These are phyloP conservation scores for Solanum aculeatissimum DNA, from an alignment of 305 asterid species.

Conservation along the genomic window DNA sequence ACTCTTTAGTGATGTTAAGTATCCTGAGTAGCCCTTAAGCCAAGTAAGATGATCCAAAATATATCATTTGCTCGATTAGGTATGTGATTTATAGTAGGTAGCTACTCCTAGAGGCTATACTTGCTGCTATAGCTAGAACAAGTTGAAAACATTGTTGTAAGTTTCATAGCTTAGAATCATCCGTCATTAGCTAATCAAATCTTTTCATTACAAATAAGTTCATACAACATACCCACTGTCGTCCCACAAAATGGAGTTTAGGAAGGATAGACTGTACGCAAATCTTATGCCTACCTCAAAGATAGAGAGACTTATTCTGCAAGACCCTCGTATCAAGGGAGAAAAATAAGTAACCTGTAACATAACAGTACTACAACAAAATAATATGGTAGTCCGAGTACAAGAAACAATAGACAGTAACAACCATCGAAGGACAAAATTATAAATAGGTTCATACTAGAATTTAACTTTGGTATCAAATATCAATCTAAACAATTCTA, in stretches of 20 bases:
- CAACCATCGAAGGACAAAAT: neutral
- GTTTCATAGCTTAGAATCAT: neutral
- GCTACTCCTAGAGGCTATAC: neutral
- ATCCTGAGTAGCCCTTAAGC: neutral
- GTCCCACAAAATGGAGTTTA: neutral
- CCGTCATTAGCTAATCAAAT: neutral
- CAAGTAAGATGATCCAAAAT: neutral
- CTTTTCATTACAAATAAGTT: neutral
- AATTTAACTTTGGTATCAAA: neutral
- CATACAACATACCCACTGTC: neutral
- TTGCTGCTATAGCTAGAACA: neutral
- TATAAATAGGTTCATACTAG: neutral
- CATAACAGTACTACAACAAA: neutral
- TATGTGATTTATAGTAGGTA: neutral
- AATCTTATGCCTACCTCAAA: neutral
- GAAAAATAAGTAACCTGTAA: neutral
- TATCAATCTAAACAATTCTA: neutral
- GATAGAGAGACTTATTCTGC: neutral
- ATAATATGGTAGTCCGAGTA: too few relatives aligned
- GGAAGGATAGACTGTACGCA: neutral
- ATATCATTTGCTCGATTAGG: neutral
- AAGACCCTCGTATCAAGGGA: neutral
- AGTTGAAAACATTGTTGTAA: neutral
- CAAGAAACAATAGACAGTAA: neutral
- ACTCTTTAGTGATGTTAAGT: neutral